phyloP scores from a whole-genome alignment of 1,284 basidiomycete genomes.

The Wallemia hederae region DNA sequence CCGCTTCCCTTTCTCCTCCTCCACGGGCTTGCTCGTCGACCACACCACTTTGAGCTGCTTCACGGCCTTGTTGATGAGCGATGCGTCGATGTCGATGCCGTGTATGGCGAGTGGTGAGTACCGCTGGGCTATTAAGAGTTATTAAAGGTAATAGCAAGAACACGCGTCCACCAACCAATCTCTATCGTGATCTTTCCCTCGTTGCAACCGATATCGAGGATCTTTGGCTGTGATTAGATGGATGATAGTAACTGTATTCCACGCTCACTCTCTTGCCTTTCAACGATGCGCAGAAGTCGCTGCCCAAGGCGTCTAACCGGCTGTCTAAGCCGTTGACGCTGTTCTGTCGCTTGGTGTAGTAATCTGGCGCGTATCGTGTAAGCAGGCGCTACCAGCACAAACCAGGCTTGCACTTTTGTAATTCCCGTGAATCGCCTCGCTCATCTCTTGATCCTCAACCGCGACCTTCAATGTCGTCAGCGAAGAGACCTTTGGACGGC shows the following conservation, averaged over 20 bases:
- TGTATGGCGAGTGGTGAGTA: background rate
- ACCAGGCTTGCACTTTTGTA: background rate
- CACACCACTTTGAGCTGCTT: background rate
- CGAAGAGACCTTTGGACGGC: background rate
- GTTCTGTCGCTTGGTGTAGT: background rate
- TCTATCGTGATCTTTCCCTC: background rate
- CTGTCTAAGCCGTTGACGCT: background rate
- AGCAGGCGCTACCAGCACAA: background rate
- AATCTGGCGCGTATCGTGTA: background rate
- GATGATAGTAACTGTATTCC: background rate
- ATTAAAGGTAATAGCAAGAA: background rate
- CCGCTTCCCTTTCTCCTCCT: background rate
- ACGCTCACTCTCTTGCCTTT: background rate
- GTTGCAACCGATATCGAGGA: background rate
- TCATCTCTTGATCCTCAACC: background rate
- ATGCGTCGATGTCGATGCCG: background rate
- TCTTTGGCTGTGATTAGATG: background rate
- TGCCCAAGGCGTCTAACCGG: background rate
- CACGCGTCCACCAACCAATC: background rate
- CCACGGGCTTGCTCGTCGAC: background rate
- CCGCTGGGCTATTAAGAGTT: background rate
- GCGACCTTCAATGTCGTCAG: background rate
- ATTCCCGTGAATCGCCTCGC: background rate
- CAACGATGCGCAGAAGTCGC: background rate
- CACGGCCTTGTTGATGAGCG: background rate